Base-by-base conservation (phyloP, 768 basidiomycete genomes). In the Hygrocybe coccinea region DNA sequence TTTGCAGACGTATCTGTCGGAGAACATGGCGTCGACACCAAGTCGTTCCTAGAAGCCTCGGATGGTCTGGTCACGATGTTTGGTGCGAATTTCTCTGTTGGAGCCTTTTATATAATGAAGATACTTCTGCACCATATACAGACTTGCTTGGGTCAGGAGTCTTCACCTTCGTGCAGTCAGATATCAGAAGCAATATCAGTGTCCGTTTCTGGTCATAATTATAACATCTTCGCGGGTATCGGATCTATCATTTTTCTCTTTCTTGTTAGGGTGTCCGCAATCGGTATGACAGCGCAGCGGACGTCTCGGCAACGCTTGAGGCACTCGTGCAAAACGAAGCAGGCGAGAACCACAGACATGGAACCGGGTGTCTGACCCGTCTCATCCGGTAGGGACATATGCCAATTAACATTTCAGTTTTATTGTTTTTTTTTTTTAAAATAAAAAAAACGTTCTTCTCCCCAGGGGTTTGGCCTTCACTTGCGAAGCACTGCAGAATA, bases 41-140 rank as follows among this genome's bases (percentile, higher is more conserved):
- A 25, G 14, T 25, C 45, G 39, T 41, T 21, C 17, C 48, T n/a
- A 12, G 14, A 91, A 65, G 95, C 95, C 1, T 84, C 91, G 17
- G 91, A 95, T 69, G 94, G 91, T 15, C 78, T 98, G 24, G 76
- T 87, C 14, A 74, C 79, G 52, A 74, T 89, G 74, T 89, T 89
- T 65, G 85, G 87, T 86, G 59, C 56, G 80, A 56, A 10, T 50
- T 15, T 17, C 15, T 29, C 57, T 39, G 54, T 38, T 24, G 49
- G 36, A 41, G 56, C 34, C n/a, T 46, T 6, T 58, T 59, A 56
- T 50, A 39, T 49, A 37, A 17, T 43, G 7, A 54, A 14, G 36
- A 34, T 37, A 44, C 51, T 12, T 36, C 17, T 29, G 53, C 33
- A 43, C 21, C 55, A 58, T 38, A 29, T 60, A 41, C 61, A 87